phyloP scores from a whole-genome alignment of 345 rosid species.

The Linum tenue region DNA sequence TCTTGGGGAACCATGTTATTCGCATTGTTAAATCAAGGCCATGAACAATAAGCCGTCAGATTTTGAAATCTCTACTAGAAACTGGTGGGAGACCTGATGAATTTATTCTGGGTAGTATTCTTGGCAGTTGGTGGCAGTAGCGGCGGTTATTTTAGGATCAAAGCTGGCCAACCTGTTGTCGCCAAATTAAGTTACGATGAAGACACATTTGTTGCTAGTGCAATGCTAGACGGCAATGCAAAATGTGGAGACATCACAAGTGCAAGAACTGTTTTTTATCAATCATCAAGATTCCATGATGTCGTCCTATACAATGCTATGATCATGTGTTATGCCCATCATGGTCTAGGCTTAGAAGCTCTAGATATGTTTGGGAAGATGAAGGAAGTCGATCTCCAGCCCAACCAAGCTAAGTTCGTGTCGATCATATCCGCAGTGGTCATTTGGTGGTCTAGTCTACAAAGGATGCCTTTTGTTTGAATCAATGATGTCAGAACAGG shows the following conservation, averaged over 20 bases:
- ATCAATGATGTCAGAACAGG: conserved; percentile 24
- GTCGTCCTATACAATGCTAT: conserved; percentile 26
- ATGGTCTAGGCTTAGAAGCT: conserved; percentile 28
- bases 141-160: conserved; percentile 18
- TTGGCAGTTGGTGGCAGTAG: conserved; percentile 21
- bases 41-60: conserved; percentile 21
- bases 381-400: conserved; percentile 21
- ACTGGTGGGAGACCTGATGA: conserved; percentile 26
- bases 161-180: conserved; percentile 26
- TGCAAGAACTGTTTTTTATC: conserved; percentile 27
- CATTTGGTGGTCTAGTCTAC: conserved; percentile 27
- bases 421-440: conserved; percentile 32
- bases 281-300: conserved; percentile 18
- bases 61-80: conserved; percentile 15
- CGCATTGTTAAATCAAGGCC: conserved; percentile 22
- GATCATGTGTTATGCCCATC: conserved; percentile 38
- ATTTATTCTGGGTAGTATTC: conserved; percentile 30
- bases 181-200: conserved; percentile 21
- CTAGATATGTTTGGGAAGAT: conserved; percentile 24
- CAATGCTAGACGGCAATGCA: conserved; percentile 36
- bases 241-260: conserved; percentile 31
- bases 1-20: conserved; percentile 28
- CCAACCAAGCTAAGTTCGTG: conserved; percentile 34
- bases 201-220: conserved; percentile 23
- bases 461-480: conserved; percentile 28